Base-by-base conservation (phyloP, 345 rosid genomes). In the Schrenkiella parvula region DNA sequence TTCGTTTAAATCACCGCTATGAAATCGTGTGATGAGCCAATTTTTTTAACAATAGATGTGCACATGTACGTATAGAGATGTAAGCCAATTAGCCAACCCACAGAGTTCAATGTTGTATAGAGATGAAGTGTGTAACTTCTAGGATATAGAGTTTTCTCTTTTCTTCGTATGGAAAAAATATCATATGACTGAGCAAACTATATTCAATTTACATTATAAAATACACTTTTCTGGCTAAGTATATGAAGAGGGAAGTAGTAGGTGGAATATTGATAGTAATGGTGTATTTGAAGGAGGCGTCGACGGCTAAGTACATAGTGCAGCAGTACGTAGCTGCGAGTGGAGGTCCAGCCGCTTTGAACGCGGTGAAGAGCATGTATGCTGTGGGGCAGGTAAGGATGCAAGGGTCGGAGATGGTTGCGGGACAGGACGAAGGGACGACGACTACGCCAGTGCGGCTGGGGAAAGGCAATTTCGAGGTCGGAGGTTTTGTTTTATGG, bases 401-500 rank as follows among this genome's bases (percentile, higher is more conserved):
- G 97, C 76, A 70, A 5, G 96, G 89, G 0, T 86, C 96, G 0
- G 96, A 88, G 68, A 88, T 86, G 95, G 84, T 73, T 4, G 79
- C 77, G 34, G 93, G 87, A 8, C 85, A 83, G 12, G 86, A 82
- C 1, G 87, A 81, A 38, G 85, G 79, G 41, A 77, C 85, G 28
- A 78, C 64, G 37, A 77, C 61, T 1, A 37, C 85, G 9, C 67
- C 76, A 10, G 77, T 58, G 11, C 17, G 79, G 13, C 46, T 70
- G 0, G 75, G 75, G 6, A 80, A 67, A 42, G 93, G 88, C 9
- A 63, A 47, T 66, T 72, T 82, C 28, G 97, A 91, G 80, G 84
- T 87, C 2, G 98, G 98, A 8, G 95, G 97, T 47, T 93, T 93
- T 59, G 96, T 93, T 17, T 70, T 91, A 11, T 91, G 96, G 97